These are phyloP conservation scores for Melocanna baccifera DNA, from an alignment of 176 grass and related monocot species.

Conservation along the genomic window DNA sequence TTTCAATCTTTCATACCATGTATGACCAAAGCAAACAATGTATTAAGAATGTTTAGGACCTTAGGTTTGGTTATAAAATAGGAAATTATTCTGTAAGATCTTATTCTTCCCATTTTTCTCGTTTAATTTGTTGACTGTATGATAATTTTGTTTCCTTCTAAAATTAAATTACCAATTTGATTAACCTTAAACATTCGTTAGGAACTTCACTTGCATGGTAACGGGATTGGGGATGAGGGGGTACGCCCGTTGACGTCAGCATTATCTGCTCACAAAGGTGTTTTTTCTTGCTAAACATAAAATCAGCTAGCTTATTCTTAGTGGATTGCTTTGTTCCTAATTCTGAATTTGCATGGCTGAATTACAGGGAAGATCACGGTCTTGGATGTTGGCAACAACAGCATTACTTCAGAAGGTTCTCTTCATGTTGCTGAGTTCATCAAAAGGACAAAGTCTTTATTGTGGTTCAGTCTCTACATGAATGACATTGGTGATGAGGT, in stretches of 20 bases:
- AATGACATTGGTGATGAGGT: conserved; percentile 91
- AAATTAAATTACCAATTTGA: conserved; percentile 25
- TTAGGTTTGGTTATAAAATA: not conserved
- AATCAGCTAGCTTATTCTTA: conserved; percentile 27
- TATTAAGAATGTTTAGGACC: not conserved
- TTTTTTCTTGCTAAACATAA: conserved; percentile 41
- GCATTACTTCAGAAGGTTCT: conserved; percentile 76
- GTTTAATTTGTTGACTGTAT: not conserved
- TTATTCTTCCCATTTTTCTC: conserved; percentile 2
- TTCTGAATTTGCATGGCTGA: conserved; percentile 27
- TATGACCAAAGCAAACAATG: not conserved
- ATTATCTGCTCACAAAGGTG: conserved; percentile 75
- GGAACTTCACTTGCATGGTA: conserved; percentile 99
- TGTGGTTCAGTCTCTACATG: conserved; percentile 97
- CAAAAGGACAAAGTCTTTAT: conserved; percentile 70
- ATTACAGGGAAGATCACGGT: conserved; percentile 70
- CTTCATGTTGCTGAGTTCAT: conserved; percentile 72
- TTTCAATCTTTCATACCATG: not conserved
- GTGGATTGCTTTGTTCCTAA: conserved; percentile 9
- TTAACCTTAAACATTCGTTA: conserved; percentile 27
- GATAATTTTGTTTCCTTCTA: conserved; percentile 7
- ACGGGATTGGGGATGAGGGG: conserved; percentile 87
- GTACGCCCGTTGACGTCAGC: conserved; percentile 56
- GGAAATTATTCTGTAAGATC: not conserved
- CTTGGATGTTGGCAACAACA: conserved; percentile 95